These are phyloP conservation scores for Pharus latifolius DNA, from an alignment of 176 grass and related monocot genomes.

Conservation along the genomic window DNA sequence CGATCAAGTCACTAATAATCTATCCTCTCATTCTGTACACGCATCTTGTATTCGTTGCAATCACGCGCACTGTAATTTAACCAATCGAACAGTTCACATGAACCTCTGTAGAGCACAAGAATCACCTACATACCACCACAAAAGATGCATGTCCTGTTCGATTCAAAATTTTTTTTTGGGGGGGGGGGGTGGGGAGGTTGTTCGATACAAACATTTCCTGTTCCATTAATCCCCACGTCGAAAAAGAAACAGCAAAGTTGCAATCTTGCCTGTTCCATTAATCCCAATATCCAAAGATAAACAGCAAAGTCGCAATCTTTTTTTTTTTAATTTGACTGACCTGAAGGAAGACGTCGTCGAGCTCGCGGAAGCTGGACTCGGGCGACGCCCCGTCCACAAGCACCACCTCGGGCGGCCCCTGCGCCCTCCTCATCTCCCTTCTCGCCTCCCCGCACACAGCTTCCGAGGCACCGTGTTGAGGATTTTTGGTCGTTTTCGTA, in stretches of 20 bases:
- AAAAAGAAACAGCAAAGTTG: background rate
- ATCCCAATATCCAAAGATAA: background rate
- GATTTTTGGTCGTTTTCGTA: too few relatives aligned
- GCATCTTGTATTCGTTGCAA: too few relatives aligned
- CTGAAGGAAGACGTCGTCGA: constrained; percentile 92
- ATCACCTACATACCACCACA: background rate
- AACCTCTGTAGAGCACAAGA: background rate
- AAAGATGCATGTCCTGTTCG: too few relatives aligned
- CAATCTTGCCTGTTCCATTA: too few relatives aligned
- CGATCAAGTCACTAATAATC: background rate
- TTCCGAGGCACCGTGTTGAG: too few relatives aligned
- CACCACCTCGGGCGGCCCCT: constrained; percentile 30
- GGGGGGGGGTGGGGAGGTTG: too few relatives aligned
- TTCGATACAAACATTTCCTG: background rate
- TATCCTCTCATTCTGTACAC: background rate
- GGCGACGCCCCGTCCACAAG: constrained; percentile 53
- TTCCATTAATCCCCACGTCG: background rate
- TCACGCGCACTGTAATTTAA: too few relatives aligned
- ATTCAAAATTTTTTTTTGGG: too few relatives aligned
- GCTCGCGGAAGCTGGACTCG: constrained; percentile 79
- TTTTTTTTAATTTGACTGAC: constrained; percentile 12
- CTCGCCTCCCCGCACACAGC: background rate
- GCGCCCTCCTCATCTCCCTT: constrained; percentile 25
- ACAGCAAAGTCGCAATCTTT: too few relatives aligned
- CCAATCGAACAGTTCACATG: background rate